Evolutionary conservation across 2,329 filamentous ascomycete species (phyloP).

Genomic region (Mycosphaerella sp.): DNA sequence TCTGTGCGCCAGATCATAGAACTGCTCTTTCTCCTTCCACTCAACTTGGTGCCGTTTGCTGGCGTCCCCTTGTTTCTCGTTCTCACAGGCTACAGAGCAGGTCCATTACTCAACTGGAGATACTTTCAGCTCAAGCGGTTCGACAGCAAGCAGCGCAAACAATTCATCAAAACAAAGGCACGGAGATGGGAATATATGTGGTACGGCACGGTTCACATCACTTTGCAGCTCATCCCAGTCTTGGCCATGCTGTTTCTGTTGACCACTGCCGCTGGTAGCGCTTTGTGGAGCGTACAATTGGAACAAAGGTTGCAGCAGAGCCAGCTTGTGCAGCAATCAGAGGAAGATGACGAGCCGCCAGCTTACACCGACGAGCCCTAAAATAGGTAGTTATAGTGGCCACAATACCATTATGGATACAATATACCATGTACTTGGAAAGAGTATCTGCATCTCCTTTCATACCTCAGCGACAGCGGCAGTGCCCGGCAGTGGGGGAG

Average conservation of each 20-base stretch:
- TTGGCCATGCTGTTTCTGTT: conserved; percentile 92
- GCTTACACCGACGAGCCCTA: conserved; percentile 30
- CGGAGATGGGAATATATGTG: conserved; percentile 79
- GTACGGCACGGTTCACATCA: conserved; percentile 82
- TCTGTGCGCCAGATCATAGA: conserved; percentile 86
- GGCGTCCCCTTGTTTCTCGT: conserved; percentile 82
- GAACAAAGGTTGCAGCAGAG: conserved; percentile 49
- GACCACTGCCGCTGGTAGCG: conserved; percentile 76
- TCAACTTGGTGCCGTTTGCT: conserved; percentile 80
- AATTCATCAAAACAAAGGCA: conserved; percentile 55
- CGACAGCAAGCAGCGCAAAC: conserved; percentile 64
- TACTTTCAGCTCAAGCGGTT: conserved; percentile 79
- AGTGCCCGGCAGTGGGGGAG: no score
- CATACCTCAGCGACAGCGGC: no score
- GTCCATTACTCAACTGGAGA: conserved; percentile 83
- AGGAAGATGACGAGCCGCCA: conserved; percentile 23
- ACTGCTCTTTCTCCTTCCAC: conserved; percentile 58
- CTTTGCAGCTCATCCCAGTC: conserved; percentile 80
- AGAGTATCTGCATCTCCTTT: no score
- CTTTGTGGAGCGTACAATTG: conserved; percentile 75
- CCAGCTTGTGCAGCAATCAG: conserved; percentile 4
- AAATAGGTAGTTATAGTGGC: not conserved
- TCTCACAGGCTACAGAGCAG: conserved; percentile 78
- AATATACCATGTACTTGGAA: no score
- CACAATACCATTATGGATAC: no score